Conservation (phyloP, 768 basidiomycete species). For the Solioccasus polychromus region DNA sequence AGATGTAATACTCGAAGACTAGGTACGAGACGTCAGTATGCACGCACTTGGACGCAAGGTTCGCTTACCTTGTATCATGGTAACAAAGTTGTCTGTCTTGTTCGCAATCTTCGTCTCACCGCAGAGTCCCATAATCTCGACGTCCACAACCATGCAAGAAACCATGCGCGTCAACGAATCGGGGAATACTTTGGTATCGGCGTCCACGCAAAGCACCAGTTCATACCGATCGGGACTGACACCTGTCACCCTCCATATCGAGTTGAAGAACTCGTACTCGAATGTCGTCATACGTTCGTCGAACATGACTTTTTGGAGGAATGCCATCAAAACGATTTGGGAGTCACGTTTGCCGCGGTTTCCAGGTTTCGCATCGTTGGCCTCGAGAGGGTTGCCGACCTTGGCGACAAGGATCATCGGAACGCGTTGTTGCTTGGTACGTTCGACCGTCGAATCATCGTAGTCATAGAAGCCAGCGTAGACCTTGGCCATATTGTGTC, state of each 20-base stretch:
- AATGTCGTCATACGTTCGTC: slow-evolving; percentile 99
- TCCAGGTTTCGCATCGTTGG: slow-evolving; percentile 88
- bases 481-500: slow-evolving; percentile 99
- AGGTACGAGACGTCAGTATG: slow-evolving; percentile 8
- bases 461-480: slow-evolving; percentile 98
- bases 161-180: slow-evolving; percentile 96
- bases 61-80: slow-evolving; percentile 96
- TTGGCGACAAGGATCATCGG: slow-evolving; percentile 97
- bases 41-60: neutral
- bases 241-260: slow-evolving; percentile 92
- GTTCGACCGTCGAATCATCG: slow-evolving; percentile 85
- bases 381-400: slow-evolving; percentile 88
- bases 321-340: slow-evolving; percentile 96
- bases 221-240: slow-evolving; percentile 96
- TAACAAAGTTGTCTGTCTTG: slow-evolving; percentile 97
- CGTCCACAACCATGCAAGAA: slow-evolving; percentile 94
- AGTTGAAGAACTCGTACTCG: slow-evolving; percentile 99
- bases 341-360: slow-evolving; percentile 99
- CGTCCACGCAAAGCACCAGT: slow-evolving; percentile 92
- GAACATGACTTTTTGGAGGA: slow-evolving; percentile 99
- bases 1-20: slow-evolving; percentile 99
- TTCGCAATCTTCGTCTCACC: slow-evolving; percentile 99
- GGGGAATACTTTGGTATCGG: slow-evolving; percentile 98
- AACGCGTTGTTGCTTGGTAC: slow-evolving; percentile 92
- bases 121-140: slow-evolving; percentile 98